Evolutionary conservation across 257 asterid species (phyloP), one percentile per base, ranked within the genome.

Genomic region (Solanum verrucosum): DNA sequence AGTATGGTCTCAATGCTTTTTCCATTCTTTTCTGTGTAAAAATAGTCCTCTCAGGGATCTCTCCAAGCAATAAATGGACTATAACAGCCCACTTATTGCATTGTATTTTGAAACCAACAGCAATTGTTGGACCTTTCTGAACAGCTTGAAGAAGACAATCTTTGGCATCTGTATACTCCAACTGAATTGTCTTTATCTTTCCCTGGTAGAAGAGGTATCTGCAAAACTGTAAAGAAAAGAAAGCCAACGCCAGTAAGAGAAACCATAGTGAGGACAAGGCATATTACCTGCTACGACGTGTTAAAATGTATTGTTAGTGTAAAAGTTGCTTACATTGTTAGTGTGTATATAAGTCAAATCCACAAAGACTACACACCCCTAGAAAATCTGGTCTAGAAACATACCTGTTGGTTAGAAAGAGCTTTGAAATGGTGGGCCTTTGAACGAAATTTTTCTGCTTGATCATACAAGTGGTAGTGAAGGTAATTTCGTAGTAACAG

Each of bases 21-120:
- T 93, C 96, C 98, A 94, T 94, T 79, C 95, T 95, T 89, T 93
- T 94, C 93, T 95, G 98, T 96, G 95, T 92, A 87, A 94, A 95
- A 84, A 93, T 91, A 72, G 95, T 94, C 90, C 98, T 93, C 90
- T 95, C 96, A n/a, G 98, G 98, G 87, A 95, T 95, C 93, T 95
- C 98, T 63, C 98, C 98, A 12, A 94, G 98, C 87, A 95, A 88
- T 86, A 95, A 88, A 84, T 95, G 95, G 40, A 94, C 98, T 31
- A 95, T 92, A 52, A 93, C 93, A 83, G 96, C 96, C 98, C 98
- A 95, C 89, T 94, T 95, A 92, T 89, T 94, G 96, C 96, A 95
- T 87, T 87, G 93, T 84, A 93, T 93, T 88, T 93, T 92, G 91
- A 95, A 95, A 79, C 98, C 96, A 89, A 95, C 94, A 87, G 98